Percentiles rank a stretch among this genome's conserved stretches.
Evolutionary conservation across 306 rosid genomes (phyloP).

Genomic region (Pyrus communis): DNA sequence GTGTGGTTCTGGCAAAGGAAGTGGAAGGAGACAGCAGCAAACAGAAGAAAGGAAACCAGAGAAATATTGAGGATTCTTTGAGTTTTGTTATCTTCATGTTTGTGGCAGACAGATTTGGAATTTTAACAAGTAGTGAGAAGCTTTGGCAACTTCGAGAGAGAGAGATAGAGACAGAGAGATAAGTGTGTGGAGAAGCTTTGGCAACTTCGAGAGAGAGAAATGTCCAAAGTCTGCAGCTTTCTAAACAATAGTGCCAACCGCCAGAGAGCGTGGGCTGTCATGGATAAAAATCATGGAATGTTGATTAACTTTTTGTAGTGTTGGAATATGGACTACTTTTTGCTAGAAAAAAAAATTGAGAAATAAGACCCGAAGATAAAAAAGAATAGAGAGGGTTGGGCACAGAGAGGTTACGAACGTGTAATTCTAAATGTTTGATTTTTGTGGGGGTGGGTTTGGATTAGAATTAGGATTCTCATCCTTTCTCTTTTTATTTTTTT

Average conservation of each 20-base stretch:
- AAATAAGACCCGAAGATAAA: background rate
- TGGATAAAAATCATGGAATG: background rate
- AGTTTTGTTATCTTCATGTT: background rate
- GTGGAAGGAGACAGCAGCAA: conserved; percentile 5
- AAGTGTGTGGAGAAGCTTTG: background rate
- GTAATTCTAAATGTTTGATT: too few relatives aligned
- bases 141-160: background rate
- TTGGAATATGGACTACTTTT: background rate
- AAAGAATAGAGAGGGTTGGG: too few relatives aligned
- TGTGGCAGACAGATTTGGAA: background rate
- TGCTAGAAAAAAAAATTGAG: background rate
- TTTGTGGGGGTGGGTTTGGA: too few relatives aligned
- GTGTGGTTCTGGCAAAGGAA: conserved; percentile 14
- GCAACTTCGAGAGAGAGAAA: background rate
- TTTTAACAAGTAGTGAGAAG: background rate
- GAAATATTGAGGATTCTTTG: background rate
- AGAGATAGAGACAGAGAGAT: background rate
- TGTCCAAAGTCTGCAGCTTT: background rate
- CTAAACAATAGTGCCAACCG: background rate
- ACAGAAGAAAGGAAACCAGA: conserved; percentile 14
- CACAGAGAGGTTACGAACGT: too few relatives aligned
- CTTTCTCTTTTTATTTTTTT: too few relatives aligned
- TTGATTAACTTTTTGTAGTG: background rate
- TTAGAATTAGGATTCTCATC: too few relatives aligned
- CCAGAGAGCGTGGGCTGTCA: background rate